phyloP scores from a whole-genome alignment of 495 filamentous ascomycete species.

The Hyaloscypha hepaticicola region DNA sequence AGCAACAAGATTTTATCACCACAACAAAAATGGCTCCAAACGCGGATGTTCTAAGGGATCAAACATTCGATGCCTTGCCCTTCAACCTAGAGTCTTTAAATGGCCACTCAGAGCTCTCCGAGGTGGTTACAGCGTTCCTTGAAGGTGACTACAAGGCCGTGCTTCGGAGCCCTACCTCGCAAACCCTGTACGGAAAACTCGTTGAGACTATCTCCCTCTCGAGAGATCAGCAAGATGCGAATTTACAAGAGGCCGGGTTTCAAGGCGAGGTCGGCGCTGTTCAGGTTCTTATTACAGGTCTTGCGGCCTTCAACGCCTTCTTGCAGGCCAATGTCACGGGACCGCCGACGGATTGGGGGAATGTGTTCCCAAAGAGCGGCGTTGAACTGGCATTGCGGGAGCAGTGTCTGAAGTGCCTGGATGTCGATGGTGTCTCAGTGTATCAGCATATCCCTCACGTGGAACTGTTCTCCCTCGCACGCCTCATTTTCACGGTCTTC shows the following conservation, averaged over 20 bases:
- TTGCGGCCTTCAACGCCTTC: constrained; percentile 78
- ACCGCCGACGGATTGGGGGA: constrained; percentile 37
- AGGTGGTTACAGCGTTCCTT: constrained; percentile 17
- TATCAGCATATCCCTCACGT: constrained; percentile 81
- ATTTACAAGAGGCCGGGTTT: constrained; percentile 7
- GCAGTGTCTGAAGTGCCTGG: constrained; percentile 61
- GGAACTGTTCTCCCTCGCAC: constrained; percentile 77
- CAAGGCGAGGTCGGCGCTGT: neutral
- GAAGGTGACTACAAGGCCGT: constrained; percentile 30
- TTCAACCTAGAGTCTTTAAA: constrained; percentile 26
- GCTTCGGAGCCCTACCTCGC: constrained; percentile 20
- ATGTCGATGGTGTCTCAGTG: constrained; percentile 79
- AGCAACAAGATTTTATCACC: neutral
- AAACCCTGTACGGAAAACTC: constrained; percentile 23
- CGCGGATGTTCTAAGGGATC: constrained; percentile 8
- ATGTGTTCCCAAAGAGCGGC: constrained; percentile 31
- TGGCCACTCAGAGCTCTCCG: constrained; percentile 20
- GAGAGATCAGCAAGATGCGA: constrained; percentile 12
- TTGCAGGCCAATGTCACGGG: constrained; percentile 91
- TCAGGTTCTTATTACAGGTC: constrained; percentile 24
- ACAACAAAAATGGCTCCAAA: constrained; percentile 18
- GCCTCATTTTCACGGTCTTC: constrained; percentile 58
- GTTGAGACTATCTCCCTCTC: constrained; percentile 6
- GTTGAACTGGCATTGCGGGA: constrained; percentile 38
- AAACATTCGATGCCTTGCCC: constrained; percentile 23